These are phyloP conservation scores for Endocladia muricata DNA, from an alignment of 31 red algal genomes.

Conservation along the genomic window DNA sequence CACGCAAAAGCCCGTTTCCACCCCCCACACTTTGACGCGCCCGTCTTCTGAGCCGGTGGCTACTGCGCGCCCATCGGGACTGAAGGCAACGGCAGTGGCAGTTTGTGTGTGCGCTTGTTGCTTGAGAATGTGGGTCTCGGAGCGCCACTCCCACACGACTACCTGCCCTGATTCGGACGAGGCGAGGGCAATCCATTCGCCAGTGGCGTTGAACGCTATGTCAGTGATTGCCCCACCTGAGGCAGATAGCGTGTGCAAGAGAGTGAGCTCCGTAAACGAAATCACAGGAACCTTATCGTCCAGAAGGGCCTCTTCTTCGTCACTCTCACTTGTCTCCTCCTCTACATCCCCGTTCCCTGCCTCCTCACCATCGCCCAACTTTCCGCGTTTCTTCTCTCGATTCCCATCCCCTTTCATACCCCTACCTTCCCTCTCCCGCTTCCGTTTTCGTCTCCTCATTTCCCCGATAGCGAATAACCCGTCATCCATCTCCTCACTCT, in stretches of 20 bases:
- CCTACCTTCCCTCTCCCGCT: no score
- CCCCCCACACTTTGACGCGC: slow-evolving; percentile 87
- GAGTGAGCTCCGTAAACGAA: slow-evolving; percentile 47
- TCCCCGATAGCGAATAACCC: slow-evolving; percentile 49
- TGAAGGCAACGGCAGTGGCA: slow-evolving; percentile 68
- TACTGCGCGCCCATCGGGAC: slow-evolving; percentile 80
- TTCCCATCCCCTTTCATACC: slow-evolving; percentile 9
- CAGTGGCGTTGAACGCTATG: slow-evolving; percentile 54
- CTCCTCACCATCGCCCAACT: background rate
- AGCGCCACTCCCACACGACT: slow-evolving; percentile 93
- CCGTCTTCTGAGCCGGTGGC: slow-evolving; percentile 85
- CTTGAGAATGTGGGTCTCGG: slow-evolving; percentile 93
- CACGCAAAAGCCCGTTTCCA: slow-evolving; percentile 74
- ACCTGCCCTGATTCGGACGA: slow-evolving; percentile 62
- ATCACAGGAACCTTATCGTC: slow-evolving; percentile 9
- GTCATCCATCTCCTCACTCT: slow-evolving; percentile 53
- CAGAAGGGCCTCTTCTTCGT: slow-evolving; percentile 12
- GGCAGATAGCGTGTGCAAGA: slow-evolving; percentile 63
- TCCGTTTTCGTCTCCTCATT: background rate
- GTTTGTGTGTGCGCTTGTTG: slow-evolving; percentile 79
- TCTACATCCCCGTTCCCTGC: background rate
- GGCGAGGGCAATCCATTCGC: slow-evolving; percentile 87
- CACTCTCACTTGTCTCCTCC: slow-evolving; percentile 8
- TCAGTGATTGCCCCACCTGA: slow-evolving; percentile 38
- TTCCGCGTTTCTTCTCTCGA: background rate